Percentiles rank a stretch among this genome's conserved stretches.
These are phyloP conservation scores for Tolypocladium nubicola DNA, from an alignment of 2,329 filamentous ascomycete species.

Conservation along the genomic window DNA sequence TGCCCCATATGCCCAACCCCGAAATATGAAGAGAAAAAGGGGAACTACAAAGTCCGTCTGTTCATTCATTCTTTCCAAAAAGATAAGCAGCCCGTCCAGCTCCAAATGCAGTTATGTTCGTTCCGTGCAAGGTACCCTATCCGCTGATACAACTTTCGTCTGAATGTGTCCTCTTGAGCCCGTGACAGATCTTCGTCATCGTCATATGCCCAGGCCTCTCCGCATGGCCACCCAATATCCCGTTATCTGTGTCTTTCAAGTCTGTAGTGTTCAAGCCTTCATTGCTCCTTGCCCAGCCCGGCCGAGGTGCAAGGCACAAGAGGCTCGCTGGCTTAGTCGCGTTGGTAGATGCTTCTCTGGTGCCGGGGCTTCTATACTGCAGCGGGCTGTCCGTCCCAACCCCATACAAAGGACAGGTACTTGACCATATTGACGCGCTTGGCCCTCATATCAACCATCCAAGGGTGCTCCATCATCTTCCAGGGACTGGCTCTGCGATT, in stretches of 20 bases:
- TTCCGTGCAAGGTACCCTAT: neutral
- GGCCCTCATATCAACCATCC: slow-evolving; percentile 92
- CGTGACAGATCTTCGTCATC: neutral
- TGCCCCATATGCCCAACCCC: neutral
- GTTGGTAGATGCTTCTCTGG: neutral
- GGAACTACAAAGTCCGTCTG: neutral
- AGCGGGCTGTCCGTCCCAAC: slow-evolving; percentile 63
- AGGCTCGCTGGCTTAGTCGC: neutral
- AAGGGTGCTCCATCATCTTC: slow-evolving; percentile 98
- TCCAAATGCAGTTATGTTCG: neutral
- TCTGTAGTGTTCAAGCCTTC: neutral
- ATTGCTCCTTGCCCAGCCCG: too few relatives aligned
- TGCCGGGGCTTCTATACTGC: neutral
- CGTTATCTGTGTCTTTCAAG: neutral
- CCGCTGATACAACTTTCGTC: neutral
- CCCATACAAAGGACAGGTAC: slow-evolving; percentile 92
- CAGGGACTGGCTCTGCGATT: slow-evolving; percentile 82
- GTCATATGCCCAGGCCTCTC: neutral
- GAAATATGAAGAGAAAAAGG: neutral
- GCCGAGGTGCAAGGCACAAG: neutral
- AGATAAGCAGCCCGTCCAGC: neutral
- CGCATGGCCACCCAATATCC: neutral
- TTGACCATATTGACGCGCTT: slow-evolving; percentile 97
- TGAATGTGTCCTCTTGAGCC: neutral
- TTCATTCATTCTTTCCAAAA: neutral